A percentile compares a stretch with the other conserved stretches of the same genome.
These are phyloP conservation scores for Talaromyces rugulosus DNA, from an alignment of 2,329 filamentous ascomycete genomes.

Conservation along the genomic window DNA sequence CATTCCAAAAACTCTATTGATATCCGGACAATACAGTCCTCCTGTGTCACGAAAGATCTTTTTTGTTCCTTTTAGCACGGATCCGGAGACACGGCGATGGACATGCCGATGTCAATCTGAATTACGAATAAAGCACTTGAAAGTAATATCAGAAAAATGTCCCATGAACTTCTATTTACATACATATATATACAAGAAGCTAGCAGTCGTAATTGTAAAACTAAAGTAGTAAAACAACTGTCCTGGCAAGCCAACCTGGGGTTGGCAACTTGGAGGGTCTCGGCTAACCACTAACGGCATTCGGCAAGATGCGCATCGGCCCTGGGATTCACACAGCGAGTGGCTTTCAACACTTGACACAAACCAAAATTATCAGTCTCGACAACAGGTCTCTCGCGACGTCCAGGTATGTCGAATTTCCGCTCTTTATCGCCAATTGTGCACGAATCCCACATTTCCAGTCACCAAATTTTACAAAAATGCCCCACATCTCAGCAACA, in stretches of 20 bases:
- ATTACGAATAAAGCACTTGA: slow-evolving; percentile 15
- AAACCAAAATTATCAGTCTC: slow-evolving; percentile 33
- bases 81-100: slow-evolving; percentile 15
- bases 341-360: slow-evolving; percentile 31
- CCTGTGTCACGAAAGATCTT: slow-evolving; percentile 15
- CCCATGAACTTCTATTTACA: neutral
- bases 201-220: neutral
- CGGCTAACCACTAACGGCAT: slow-evolving; percentile 37
- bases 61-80: slow-evolving; percentile 14
- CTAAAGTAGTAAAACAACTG: neutral
- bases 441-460: neutral
- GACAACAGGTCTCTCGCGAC: slow-evolving; percentile 31
- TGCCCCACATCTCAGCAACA: neutral
- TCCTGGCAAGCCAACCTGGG: neutral
- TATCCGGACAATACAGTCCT: slow-evolving; percentile 27
- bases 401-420: slow-evolving; percentile 31
- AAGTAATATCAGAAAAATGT: slow-evolving; percentile 15
- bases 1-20: slow-evolving; percentile 34
- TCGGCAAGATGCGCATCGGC: slow-evolving; percentile 29
- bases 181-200: neutral
- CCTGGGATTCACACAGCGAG: slow-evolving; percentile 35
- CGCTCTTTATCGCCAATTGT: slow-evolving; percentile 8
- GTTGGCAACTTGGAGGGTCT: slow-evolving; percentile 20
- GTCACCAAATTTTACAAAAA: neutral
- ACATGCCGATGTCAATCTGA: slow-evolving; percentile 14